Percentiles rank a stretch among this genome's conserved stretches.
phyloP scores from a whole-genome alignment of 768 basidiomycete species.

The Nidularia pulvinata region DNA sequence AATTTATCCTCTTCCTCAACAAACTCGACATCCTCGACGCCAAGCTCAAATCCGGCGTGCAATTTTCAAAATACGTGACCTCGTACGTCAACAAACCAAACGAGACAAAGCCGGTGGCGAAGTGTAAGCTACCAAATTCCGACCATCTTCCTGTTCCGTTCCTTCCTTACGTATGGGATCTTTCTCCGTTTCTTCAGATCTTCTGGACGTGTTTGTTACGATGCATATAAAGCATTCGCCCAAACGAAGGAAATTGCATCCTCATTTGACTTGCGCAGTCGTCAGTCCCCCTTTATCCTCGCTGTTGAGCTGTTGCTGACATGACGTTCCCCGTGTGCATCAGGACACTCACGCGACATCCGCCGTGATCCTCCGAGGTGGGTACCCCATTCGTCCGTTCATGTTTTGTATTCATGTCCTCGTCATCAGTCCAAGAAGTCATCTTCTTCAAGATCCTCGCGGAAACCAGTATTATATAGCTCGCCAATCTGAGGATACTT shows the following conservation, averaged over 20 bases:
- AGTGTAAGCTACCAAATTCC: slow-evolving; percentile 36
- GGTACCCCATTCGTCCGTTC: slow-evolving; percentile 9
- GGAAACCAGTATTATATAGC: too few relatives aligned
- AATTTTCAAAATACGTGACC: slow-evolving; percentile 55
- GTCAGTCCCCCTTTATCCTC: slow-evolving; percentile 28
- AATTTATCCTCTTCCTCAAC: slow-evolving; percentile 63
- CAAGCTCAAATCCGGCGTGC: slow-evolving; percentile 50
- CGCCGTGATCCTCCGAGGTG: slow-evolving; percentile 45
- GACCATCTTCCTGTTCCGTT: not conserved
- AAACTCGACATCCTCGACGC: slow-evolving; percentile 59
- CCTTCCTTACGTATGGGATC: not conserved
- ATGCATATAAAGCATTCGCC: slow-evolving; percentile 52
- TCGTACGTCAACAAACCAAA: slow-evolving; percentile 54
- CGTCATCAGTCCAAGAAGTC: too few relatives aligned
- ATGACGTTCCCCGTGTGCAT: slow-evolving; percentile 8
- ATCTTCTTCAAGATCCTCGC: too few relatives aligned
- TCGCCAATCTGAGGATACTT: too few relatives aligned
- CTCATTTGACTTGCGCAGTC: slow-evolving; percentile 58
- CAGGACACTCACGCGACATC: slow-evolving; percentile 49
- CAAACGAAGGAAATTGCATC: slow-evolving; percentile 43
- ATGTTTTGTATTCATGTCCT: too few relatives aligned
- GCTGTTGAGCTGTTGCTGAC: slow-evolving; percentile 3
- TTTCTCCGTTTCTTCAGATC: slow-evolving; percentile 29
- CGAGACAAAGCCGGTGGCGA: slow-evolving; percentile 45
- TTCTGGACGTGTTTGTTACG: slow-evolving; percentile 46